Base-by-base conservation (phyloP, 2,329 filamentous ascomycete species). In the Trichoderma simmonsii region DNA sequence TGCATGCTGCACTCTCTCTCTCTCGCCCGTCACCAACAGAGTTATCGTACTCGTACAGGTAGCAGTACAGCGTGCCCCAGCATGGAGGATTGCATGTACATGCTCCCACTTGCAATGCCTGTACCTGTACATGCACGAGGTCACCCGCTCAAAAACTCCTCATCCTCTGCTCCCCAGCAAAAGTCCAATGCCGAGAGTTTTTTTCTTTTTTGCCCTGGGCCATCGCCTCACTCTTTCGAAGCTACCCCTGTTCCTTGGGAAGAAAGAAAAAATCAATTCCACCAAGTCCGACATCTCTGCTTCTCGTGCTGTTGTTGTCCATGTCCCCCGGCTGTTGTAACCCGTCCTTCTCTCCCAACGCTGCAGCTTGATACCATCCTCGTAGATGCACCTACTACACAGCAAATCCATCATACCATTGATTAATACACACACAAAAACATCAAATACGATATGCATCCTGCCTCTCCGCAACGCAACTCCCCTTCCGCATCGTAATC, bases 1-100 rank as follows among this genome's bases (percentile, higher is more conserved):
- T 69, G 66, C 66, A 61, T 61, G 36, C 66, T 69, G 66, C 66
- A 69, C 66, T 69, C 65, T 61, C 54, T 69, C 66, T 32, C 54
- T 21, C 66, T 69, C 18, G 28, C 26, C 21, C 32, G 21, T 51
- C 48, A 24, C 48, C 48, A 51, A 51, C 48, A 51, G n/a, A 51
- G 7, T 15, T 18, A 15, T 39, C 14, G 36, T 39, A 8, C 36
- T 39, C 36, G 15, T 43, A 43, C 39, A 43, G 39, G 39, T 43
- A n/a, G 43, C 3, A 48, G 5, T 54, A 24, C 48, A 24, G 48
- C 21, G 9, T 21, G 43, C 48, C 48, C 48, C 48, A 24, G 48
- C 48, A 54, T 54, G 48, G 21, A 54, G 48, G n/a, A 24, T 24
- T 54, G 48, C 48, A 54, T 54, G 48, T 54, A 54, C 48, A 54